Evolutionary conservation across 2,329 filamentous ascomycete species (phyloP).

Genomic region (Monilinia vaccinii-corymbosi): DNA sequence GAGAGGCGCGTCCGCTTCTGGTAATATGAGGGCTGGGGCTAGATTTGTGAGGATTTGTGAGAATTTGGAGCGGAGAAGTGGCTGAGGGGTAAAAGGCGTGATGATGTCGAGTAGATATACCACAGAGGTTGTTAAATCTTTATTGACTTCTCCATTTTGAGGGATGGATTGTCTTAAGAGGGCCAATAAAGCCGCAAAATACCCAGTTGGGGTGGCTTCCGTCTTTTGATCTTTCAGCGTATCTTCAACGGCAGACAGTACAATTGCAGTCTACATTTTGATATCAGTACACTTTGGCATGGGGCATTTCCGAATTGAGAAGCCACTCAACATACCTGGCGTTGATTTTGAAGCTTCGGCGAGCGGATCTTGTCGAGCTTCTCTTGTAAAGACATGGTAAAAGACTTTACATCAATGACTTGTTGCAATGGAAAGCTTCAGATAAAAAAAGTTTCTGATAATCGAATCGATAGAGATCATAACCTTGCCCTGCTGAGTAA

Average conservation of each 20-base stretch:
- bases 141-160: slow-evolving; percentile 58
- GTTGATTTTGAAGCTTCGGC: slow-evolving; percentile 90
- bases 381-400: slow-evolving; percentile 62
- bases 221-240: slow-evolving; percentile 84
- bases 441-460: slow-evolving; percentile 13
- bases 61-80: slow-evolving; percentile 90
- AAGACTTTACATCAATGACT: slow-evolving; percentile 14
- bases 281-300: slow-evolving; percentile 11
- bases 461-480: slow-evolving; percentile 13
- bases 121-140: slow-evolving; percentile 74
- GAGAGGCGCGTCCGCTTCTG: slow-evolving; percentile 78
- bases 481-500: not conserved
- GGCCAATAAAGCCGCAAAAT: slow-evolving; percentile 90
- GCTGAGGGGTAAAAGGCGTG: slow-evolving; percentile 72
- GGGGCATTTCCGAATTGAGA: not conserved
- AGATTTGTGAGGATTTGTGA: slow-evolving; percentile 82
- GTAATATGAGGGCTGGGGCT: slow-evolving; percentile 70
- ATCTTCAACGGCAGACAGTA: slow-evolving; percentile 86
- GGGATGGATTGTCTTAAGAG: slow-evolving; percentile 71
- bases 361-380: slow-evolving; percentile 96
- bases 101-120: slow-evolving; percentile 94
- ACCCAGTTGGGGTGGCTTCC: slow-evolving; percentile 75
- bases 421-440: slow-evolving; percentile 11
- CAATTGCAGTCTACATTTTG: slow-evolving; percentile 59
- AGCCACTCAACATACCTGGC: slow-evolving; percentile 55